Evolutionary conservation across 2,329 filamentous ascomycete species (phyloP).

Genomic region (Westerdykella sp.): DNA sequence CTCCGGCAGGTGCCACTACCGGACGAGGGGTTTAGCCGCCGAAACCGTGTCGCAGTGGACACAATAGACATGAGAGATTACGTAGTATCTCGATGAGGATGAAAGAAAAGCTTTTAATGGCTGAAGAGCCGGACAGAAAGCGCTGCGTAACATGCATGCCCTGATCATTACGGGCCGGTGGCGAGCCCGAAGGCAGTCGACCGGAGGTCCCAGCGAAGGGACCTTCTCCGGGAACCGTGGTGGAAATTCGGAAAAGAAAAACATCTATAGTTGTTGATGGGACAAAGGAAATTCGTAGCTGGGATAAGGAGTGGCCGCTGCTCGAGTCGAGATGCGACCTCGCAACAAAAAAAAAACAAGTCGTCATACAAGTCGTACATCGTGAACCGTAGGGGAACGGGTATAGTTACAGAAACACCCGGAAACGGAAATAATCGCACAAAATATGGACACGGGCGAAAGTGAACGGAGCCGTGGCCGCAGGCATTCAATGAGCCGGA

Average conservation of each 20-base stretch:
- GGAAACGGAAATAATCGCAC: conserved; percentile 22
- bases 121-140: conserved; percentile 23
- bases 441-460: conserved; percentile 24
- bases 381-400: conserved; percentile 23
- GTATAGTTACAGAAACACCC: conserved; percentile 29
- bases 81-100: neutral
- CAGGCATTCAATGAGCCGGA: conserved; percentile 16
- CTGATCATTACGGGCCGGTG: no score
- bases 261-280: conserved; percentile 2
- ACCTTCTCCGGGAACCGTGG: neutral
- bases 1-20: neutral
- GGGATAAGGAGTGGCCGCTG: conserved; percentile 27
- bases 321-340: conserved; percentile 12
- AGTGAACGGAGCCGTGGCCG: conserved; percentile 5
- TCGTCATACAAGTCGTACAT: conserved; percentile 37
- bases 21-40: conserved; percentile 19
- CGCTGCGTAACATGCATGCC: conserved; percentile 13
- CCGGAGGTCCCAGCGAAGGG: no score
- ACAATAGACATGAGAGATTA: conserved; percentile 24
- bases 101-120: conserved; percentile 14
- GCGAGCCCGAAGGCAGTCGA: no score
- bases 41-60: conserved; percentile 6
- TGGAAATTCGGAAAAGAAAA: neutral
- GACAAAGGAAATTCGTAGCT: conserved; percentile 33
- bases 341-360: conserved; percentile 12